Conservation (phyloP, 495 filamentous ascomycete species). For the Staphylotrichum longicolle region DNA sequence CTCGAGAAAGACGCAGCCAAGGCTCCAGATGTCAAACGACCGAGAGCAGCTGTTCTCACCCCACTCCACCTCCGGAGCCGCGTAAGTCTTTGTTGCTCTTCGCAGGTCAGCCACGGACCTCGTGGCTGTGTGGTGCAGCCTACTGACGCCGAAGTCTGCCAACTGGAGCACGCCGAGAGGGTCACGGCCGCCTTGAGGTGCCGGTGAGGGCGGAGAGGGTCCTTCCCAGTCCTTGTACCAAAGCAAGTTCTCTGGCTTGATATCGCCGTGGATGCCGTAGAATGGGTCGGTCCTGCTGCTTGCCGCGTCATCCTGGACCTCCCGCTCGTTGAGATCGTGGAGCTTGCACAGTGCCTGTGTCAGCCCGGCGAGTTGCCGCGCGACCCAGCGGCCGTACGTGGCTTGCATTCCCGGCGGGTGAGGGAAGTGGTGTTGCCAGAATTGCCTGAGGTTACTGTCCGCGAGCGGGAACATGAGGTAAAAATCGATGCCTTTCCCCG, state of each 20-base stretch:
- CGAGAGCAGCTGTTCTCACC: background rate
- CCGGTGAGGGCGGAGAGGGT: background rate
- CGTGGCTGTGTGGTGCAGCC: background rate
- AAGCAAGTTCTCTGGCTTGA: too few relatives aligned
- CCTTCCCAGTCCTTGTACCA: too few relatives aligned
- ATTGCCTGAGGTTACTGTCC: background rate
- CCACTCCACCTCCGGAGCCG: background rate
- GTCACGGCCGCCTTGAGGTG: background rate
- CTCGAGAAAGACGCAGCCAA: background rate
- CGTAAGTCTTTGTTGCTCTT: background rate
- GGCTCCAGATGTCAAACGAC: conserved; percentile 1
- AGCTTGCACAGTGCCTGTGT: background rate
- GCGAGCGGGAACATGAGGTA: background rate
- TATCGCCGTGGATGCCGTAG: conserved; percentile 1
- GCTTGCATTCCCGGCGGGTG: background rate
- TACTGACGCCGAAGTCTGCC: conserved; percentile 1
- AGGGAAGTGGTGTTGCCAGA: background rate
- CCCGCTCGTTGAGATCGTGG: background rate
- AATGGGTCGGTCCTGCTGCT: background rate
- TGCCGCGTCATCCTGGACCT: background rate
- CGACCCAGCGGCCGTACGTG: background rate
- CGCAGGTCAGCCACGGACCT: background rate
- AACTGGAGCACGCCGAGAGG: background rate
- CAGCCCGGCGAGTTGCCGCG: background rate
- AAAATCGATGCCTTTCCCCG: background rate